Base-by-base conservation (phyloP, 2,329 filamentous ascomycete species). In the Nigrospora oryzae region DNA sequence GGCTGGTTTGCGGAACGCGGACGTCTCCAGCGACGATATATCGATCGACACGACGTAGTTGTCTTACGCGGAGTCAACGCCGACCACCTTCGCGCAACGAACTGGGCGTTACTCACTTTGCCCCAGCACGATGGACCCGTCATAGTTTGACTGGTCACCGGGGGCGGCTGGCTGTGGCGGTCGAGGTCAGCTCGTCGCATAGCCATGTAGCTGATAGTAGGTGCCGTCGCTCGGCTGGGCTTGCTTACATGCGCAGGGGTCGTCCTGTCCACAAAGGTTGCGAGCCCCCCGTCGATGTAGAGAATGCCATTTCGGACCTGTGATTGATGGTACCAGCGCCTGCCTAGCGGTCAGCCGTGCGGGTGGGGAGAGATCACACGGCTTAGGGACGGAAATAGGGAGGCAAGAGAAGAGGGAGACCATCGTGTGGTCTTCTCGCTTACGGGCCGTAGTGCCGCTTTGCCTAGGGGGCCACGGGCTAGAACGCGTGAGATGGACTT, bases 271-370 rank as follows among this genome's bases (percentile, higher is more conserved):
- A 42, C 38, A 17, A 42, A 47, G 15, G 46, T 19, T 10, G 36
- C 32, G n/a, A 45, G 34, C 2, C 46, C 46, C 6, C 42, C 46
- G 33, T 47, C 46, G n/a, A 47, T 47, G 42, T 42, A 47, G 5
- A 47, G 35, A 4, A 47, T 14, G 17, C 31, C 46, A 23, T 45
- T 42, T 34, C 44, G 44, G 23, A 47, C 36, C 19, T 47, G 46
- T 10, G 38, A 45, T 19, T 47, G 46, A 36, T 45, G 42, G 30
- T 45, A 47, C 46, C 42, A 45, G 5, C 37, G 45, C 17, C 45
- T 44, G 33, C 5, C 17, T 15, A 11, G 7, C 13, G 13, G 32
- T 11, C 15, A 16, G 35, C 12, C 15, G 17, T 13, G 11, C 3
- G 28, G 13, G 14, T 36, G 34, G 23, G 23, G 7, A 28, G 8